Evolutionary conservation across 768 basidiomycete genomes (phyloP), one percentile per base, ranked within the genome.

Genomic region (Collybiopsis confluens): DNA sequence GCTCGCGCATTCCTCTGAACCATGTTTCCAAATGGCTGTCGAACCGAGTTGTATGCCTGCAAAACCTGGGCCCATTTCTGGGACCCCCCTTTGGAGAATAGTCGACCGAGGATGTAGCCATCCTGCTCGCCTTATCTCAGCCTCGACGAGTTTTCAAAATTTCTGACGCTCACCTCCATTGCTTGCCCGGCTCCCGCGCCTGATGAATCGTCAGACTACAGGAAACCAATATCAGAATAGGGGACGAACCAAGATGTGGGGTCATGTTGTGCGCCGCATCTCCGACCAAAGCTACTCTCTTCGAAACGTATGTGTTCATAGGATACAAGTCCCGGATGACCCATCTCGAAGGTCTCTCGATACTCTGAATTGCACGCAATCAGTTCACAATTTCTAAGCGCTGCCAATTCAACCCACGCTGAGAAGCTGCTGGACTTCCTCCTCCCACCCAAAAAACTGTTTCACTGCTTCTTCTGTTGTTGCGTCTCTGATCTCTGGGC

Each of bases 371-470:
- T 10, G 15, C 4, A 13, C 7, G 8, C n/a, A n/a, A 23, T 38
- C 6, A 48, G 27, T 10, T 18, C 13, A 16, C 2, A 45, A 23
- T 5, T 9, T 33, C 10, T 20, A 26, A 20, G 26, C 13, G 21
- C 9, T 28, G 3, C 40, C 54, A 56, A 24, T 16, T 27, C 3
- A 10, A 62, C 63, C 18, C 48, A 78, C 81, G 62, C 72, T 60
- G 16, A 83, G 52, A 10, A 83, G 54, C 0, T 68, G 67, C 52
- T 70, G 66, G 1, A 74, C 72, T 44, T 82, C 79, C 3, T 68
- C 60, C 57, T 82, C 79, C 66, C 80, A 78, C n/a, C 66, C 63
- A 16, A 58, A 54, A 54, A 74, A 81, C 16, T 64, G 61, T 1
- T 60, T 54, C 13, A 71, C 47, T 1, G 78, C 10, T 48, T 81